A percentile compares a stretch with the other conserved stretches of the same genome.
Conservation (phyloP, 2,329 filamentous ascomycete species). For the Dissoconium aciculare region DNA sequence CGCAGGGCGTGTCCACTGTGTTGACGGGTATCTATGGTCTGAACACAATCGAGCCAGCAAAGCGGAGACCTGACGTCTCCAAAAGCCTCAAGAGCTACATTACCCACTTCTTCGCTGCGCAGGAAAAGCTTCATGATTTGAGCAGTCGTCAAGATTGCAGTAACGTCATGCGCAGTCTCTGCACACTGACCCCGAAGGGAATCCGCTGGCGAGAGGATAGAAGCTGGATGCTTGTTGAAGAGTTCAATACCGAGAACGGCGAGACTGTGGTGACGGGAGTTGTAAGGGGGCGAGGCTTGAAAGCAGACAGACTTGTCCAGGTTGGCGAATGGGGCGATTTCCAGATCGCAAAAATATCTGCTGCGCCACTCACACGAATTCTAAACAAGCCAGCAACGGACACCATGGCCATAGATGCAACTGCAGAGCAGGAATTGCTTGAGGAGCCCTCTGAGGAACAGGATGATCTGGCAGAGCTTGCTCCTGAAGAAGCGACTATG, state of each 20-base stretch:
- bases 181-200: conserved; percentile 82
- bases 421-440: conserved; percentile 42
- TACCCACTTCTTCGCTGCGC: conserved; percentile 81
- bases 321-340: conserved; percentile 90
- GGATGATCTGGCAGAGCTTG: conserved; percentile 69
- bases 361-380: conserved; percentile 49
- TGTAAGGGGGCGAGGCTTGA: conserved; percentile 71
- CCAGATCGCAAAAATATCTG: conserved; percentile 76
- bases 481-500: conserved; percentile 76
- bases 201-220: conserved; percentile 90
- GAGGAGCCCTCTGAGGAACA: conserved; percentile 62
- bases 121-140: conserved; percentile 80
- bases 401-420: conserved; percentile 53
- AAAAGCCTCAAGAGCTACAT: conserved; percentile 83
- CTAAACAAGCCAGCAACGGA: conserved; percentile 32
- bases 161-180: conserved; percentile 80
- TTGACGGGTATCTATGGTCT: conserved; percentile 62
- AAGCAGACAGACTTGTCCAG: conserved; percentile 79
- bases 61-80: conserved; percentile 60
- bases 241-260: conserved; percentile 52
- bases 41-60: conserved; percentile 61
- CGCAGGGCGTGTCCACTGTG: conserved; percentile 88
- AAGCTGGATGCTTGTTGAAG: conserved; percentile 87
- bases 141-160: conserved; percentile 81
- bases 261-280: conserved; percentile 56